Evolutionary conservation across 441 rosid species (phyloP).

Genomic region (Gossypium schwendimanii): DNA sequence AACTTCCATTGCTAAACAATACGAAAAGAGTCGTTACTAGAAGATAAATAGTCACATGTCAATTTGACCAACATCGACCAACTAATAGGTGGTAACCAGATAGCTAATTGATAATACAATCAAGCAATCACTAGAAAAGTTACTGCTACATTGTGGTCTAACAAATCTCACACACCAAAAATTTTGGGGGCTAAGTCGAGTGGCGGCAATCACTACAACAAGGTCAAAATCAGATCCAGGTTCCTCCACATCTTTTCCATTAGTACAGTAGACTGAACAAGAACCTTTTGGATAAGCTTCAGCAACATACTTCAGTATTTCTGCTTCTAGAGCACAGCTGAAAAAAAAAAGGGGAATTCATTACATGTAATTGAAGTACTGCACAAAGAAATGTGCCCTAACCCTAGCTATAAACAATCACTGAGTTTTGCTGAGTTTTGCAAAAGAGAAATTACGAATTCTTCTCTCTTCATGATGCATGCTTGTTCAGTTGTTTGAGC

Average conservation of each 20-base stretch:
- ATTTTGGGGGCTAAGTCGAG: slow-evolving; percentile 80
- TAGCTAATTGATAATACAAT: not conserved
- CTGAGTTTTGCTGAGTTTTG: not conserved
- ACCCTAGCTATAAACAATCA: not conserved
- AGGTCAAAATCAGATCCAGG: slow-evolving; percentile 86
- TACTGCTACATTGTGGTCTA: not conserved
- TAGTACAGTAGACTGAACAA: slow-evolving; percentile 65
- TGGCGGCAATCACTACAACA: slow-evolving; percentile 75
- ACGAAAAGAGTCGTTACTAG: slow-evolving; percentile 13
- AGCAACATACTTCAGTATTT: slow-evolving; percentile 65
- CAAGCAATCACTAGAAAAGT: not conserved
- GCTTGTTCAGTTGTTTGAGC: not conserved
- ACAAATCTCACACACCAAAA: slow-evolving; percentile 58
- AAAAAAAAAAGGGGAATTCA: slow-evolving; percentile 6
- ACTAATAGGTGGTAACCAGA: not conserved
- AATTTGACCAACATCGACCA: not conserved
- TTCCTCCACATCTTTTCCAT: slow-evolving; percentile 75
- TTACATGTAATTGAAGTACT: not conserved
- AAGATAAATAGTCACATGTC: slow-evolving; percentile 6
- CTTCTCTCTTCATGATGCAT: not conserved
- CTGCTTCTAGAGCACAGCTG: slow-evolving; percentile 83
- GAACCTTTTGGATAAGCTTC: slow-evolving; percentile 94
- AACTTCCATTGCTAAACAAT: slow-evolving; percentile 75
- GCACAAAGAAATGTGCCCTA: not conserved
- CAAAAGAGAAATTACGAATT: not conserved